Conservation (phyloP, 306 rosid genomes). For the Inga leiocalycina region DNA sequence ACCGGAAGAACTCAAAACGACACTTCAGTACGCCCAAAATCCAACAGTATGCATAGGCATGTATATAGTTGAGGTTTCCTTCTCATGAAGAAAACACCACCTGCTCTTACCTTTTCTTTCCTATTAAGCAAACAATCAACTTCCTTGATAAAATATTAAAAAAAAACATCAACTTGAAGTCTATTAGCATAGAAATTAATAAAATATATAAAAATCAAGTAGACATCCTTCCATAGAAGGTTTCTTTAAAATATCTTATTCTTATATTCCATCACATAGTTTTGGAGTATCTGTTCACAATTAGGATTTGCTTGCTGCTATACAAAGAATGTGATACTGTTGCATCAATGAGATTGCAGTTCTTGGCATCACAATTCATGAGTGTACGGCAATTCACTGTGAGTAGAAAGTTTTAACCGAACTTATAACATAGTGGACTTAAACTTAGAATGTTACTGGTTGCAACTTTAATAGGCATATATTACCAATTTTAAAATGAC, state of each 20-base stretch:
- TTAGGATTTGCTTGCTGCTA: constrained; percentile 75
- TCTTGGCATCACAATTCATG: constrained; percentile 77
- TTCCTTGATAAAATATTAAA: too few species aligned
- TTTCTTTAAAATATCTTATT: not conserved
- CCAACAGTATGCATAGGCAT: too few species aligned
- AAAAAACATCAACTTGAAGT: too few species aligned
- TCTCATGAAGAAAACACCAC: too few species aligned
- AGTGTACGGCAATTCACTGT: constrained; percentile 91
- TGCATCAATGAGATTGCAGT: constrained; percentile 75
- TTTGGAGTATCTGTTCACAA: constrained; percentile 82
- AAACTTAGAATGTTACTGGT: constrained; percentile 6
- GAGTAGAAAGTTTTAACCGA: constrained; percentile 38
- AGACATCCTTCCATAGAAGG: too few species aligned
- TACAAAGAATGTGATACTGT: constrained; percentile 75
- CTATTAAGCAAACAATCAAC: too few species aligned
- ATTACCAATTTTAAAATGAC: not conserved
- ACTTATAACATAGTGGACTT: not conserved
- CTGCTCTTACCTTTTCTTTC: too few species aligned
- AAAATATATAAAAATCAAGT: too few species aligned
- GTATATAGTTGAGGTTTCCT: too few species aligned
- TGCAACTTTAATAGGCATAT: not conserved
- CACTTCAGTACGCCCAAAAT: too few species aligned
- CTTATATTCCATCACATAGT: constrained; percentile 54
- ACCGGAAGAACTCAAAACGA: too few species aligned
- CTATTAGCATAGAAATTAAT: too few species aligned